phyloP scores from a whole-genome alignment of 2,329 filamentous ascomycete genomes.

The Balansia obtecta region DNA sequence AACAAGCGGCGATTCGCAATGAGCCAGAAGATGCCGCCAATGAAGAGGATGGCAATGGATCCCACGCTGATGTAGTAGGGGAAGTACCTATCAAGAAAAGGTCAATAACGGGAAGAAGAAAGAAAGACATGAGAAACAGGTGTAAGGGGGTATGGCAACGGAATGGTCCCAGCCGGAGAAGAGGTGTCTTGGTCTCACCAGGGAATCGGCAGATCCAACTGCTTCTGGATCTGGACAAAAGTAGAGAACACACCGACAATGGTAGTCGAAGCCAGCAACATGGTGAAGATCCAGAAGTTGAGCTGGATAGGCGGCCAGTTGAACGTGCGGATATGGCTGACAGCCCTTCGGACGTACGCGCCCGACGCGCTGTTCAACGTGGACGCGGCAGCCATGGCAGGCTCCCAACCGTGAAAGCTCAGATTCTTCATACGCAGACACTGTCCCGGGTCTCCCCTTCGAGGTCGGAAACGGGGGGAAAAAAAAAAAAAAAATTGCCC shows the following conservation, averaged over 20 bases:
- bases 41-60: constrained; percentile 51
- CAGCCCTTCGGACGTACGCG: constrained; percentile 30
- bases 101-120: too few species aligned
- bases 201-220: constrained; percentile 40
- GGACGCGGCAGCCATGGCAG: constrained; percentile 3
- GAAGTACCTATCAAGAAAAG: constrained; percentile 46
- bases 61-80: constrained; percentile 50
- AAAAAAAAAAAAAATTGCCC: too few species aligned
- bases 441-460: too few species aligned
- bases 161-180: constrained; percentile 10
- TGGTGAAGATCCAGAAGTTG: constrained; percentile 55
- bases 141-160: too few species aligned
- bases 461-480: too few species aligned
- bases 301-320: constrained; percentile 57
- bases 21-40: constrained; percentile 50
- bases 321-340: constrained; percentile 43
- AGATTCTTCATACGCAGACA: too few species aligned
- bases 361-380: constrained; percentile 24
- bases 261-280: constrained; percentile 45
- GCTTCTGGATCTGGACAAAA: constrained; percentile 46
- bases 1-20: constrained; percentile 49
- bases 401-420: too few species aligned
- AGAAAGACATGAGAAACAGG: too few species aligned
- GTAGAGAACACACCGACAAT: constrained; percentile 49
- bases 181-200: too few species aligned